Base-by-base conservation (phyloP, 768 basidiomycete species). In the Neoboletus brunneissimus region DNA sequence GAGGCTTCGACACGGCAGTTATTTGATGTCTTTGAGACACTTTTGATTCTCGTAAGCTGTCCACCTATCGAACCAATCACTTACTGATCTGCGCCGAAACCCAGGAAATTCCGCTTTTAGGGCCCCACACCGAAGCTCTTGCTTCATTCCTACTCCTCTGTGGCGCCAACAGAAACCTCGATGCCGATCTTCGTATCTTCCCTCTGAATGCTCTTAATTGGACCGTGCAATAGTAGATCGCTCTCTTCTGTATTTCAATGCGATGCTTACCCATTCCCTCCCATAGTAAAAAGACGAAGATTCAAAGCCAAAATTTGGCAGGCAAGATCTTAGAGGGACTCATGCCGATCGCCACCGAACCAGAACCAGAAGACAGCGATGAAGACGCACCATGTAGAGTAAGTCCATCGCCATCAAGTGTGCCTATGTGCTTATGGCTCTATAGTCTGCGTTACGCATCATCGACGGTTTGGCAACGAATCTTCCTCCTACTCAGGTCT, bases 11-110 rank as follows among this genome's bases (percentile, higher is more conserved):
- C 92, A 45, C 86, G 94, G 61, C 86, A 95, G 66, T 78, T 94
- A 25, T 97, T 98, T 67, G 97, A 99, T 68, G 92, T 98, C 29
- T 81, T 98, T 59, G 97, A 98, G 78, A 95, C 93, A 0, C 85
- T 98, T 46, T 81, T 96, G 46, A 96, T 98, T 67, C 84, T 98
- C 56, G 91, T 91, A 61, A 55, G 86, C 72, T 34, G 15, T 43
- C 52, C 1, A 23, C 13, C 15, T 27, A 41, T 22, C 16, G 22
- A 31, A 25, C n/a, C 4, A 12, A 41, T 54, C 22, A 5, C 11
- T 38, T 41, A 32, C 41, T 65, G 51, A 65, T 61, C 20, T 11
- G 5, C 34, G 18, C 12, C 41, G 32, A 29, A 51, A 49, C 58
- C 16, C 63, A 94, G 92, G 97, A 99, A 80, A 86, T 92, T 22